Base-by-base conservation (phyloP, 1,139 yeast genomes). In the Hansenula lynferdii region DNA sequence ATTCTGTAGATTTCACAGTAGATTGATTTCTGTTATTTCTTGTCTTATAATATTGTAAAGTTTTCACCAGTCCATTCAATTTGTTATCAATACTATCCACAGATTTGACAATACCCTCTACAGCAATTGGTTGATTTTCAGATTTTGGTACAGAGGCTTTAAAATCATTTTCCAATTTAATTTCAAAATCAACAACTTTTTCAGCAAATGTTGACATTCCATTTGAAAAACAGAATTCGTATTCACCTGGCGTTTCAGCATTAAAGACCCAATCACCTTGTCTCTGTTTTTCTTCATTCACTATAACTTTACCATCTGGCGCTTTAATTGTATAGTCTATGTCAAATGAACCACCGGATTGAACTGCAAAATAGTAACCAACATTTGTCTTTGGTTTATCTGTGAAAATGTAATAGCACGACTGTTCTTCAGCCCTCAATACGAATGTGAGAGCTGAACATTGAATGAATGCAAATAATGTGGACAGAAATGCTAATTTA, bases 21-120 rank as follows among this genome's bases (percentile, higher is more conserved):
- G 85, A 79, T 61, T 89, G 94, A 65, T 90, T 92, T 65, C 97
- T 77, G 64, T 78, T 80, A 62, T 85, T 90, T 69, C 98, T 81
- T n/a, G 95, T 81, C 64, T 82, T 85, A 70, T 90, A 89, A 64
- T 89, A 84, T 56, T 83, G 85, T 56, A 87, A 68, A 30, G 81
- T 69, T 51, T 80, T 76, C 50, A 77, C 67, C 51, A 92, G 69
- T 20, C 72, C 72, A 49, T 77, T 76, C 58, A 87, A 71, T 53
- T 85, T 84, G 20, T 62, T 57, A 52, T 89, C 95, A 48, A 92
- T 80, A 41, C 66, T 67, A 44, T 72, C 71, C 29, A 80, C 78
- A 3, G 84, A 71, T 27, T 56, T 46, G 55, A 70, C 70, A 80
- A 85, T 72, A 49, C 73, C 76, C 56, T 82, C 80, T 44, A 77